phyloP scores from a whole-genome alignment of 148 eudicot species.

The Amaranthus cruentus region DNA sequence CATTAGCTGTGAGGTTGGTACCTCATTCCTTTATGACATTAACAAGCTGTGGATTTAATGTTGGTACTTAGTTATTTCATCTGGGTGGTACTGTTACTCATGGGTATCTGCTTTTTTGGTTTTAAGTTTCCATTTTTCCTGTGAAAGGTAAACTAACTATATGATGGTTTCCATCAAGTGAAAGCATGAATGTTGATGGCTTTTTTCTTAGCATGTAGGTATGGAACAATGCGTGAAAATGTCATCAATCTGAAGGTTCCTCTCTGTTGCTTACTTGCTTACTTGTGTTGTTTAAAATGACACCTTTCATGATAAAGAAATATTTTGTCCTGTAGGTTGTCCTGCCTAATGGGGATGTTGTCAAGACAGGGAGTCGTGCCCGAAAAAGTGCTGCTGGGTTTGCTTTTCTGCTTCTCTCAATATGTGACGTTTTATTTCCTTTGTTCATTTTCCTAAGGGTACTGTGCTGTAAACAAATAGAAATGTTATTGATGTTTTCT shows the following conservation, averaged over 20 bases:
- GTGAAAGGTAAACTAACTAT: background rate
- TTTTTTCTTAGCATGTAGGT: slow-evolving; percentile 64
- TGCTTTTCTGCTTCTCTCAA: slow-evolving; percentile 23
- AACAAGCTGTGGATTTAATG: background rate
- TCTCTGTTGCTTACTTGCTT: slow-evolving; percentile 11
- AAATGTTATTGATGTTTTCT: background rate
- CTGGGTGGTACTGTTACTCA: background rate
- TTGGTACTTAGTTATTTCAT: background rate
- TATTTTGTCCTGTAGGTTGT: slow-evolving; percentile 52
- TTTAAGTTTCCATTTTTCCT: background rate
- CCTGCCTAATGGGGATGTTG: slow-evolving; percentile 77
- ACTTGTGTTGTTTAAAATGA: background rate
- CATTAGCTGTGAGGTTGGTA: slow-evolving; percentile 88
- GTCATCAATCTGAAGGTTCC: slow-evolving; percentile 86
- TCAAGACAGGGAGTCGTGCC: slow-evolving; percentile 95
- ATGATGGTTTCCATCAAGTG: background rate
- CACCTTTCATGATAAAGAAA: background rate
- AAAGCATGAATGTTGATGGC: slow-evolving; percentile 4
- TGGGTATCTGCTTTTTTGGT: background rate
- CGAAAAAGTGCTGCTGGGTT: slow-evolving; percentile 99
- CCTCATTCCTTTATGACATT: slow-evolving; percentile 3
- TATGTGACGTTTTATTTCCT: background rate
- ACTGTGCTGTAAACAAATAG: background rate
- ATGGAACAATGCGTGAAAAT: slow-evolving; percentile 99
- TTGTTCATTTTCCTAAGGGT: background rate